Percentiles rank a stretch among this genome's conserved stretches.
Evolutionary conservation across 2,329 filamentous ascomycete genomes (phyloP).

Genomic region (Diaporthe citriasiana): DNA sequence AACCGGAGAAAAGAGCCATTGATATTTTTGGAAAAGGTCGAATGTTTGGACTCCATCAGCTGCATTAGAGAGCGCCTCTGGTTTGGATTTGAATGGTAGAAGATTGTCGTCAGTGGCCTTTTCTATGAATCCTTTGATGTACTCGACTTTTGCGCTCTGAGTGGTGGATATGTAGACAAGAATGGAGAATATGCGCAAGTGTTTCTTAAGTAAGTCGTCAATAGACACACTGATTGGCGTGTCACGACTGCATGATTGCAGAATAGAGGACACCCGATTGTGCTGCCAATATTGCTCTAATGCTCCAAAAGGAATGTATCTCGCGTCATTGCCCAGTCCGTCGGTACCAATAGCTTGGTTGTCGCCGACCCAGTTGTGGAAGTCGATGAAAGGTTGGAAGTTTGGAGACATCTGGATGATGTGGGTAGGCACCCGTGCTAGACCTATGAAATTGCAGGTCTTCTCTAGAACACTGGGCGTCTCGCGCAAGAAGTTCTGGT

Average conservation of each 20-base stretch:
- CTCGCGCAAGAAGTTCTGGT: neutral
- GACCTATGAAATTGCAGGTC: neutral
- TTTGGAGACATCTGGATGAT: neutral
- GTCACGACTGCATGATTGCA: neutral
- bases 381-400: neutral
- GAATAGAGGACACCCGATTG: neutral
- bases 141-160: neutral
- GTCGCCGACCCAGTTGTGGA: neutral
- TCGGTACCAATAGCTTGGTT: neutral
- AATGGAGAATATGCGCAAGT: neutral
- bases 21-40: neutral
- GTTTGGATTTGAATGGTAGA: neutral
- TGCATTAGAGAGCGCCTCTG: neutral
- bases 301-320: neutral
- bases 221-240: neutral
- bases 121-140: neutral
- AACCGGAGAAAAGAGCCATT: neutral
- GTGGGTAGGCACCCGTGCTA: neutral
- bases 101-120: neutral
- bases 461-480: neutral
- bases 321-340: neutral
- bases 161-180: neutral
- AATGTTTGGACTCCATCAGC: neutral
- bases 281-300: neutral
- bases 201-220: neutral